A percentile compares a stretch with the other conserved stretches of the same genome.
Evolutionary conservation across 257 asterid species (phyloP).

Genomic region (Primulina eburnea): DNA sequence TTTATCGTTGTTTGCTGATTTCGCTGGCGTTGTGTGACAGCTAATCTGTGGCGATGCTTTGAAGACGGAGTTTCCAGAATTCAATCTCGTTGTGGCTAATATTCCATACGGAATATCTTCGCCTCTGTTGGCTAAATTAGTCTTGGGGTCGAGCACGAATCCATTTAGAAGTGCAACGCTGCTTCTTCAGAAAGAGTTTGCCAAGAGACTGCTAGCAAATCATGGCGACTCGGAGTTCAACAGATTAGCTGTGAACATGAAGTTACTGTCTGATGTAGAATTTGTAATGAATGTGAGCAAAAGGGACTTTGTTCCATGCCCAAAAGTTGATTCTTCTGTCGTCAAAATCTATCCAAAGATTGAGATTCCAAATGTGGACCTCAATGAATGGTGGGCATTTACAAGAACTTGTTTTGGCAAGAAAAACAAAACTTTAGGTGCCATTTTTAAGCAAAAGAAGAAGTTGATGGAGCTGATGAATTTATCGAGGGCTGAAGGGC

Average conservation of each 20-base stretch:
- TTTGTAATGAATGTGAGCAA: conserved; percentile 86
- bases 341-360: conserved; percentile 63
- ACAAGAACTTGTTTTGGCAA: conserved; percentile 76
- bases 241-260: conserved; percentile 78
- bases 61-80: conserved; percentile 65
- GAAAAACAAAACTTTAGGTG: conserved; percentile 88
- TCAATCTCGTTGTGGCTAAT: conserved; percentile 89
- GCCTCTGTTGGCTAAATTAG: conserved; percentile 69
- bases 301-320: conserved; percentile 76
- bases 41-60: conserved; percentile 69
- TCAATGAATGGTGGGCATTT: conserved; percentile 84
- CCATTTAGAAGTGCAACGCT: conserved; percentile 76
- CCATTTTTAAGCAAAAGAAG: conserved; percentile 81
- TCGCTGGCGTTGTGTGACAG: conserved; percentile 36
- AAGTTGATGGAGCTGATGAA: conserved; percentile 68
- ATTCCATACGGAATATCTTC: conserved; percentile 90
- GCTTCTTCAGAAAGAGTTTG: conserved; percentile 85
- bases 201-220: conserved; percentile 68
- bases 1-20: not conserved
- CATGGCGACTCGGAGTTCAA: conserved; percentile 84
- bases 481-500: conserved; percentile 26
- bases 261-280: conserved; percentile 75
- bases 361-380: conserved; percentile 56
- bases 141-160: conserved; percentile 45
- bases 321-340: conserved; percentile 87